These are phyloP conservation scores for Tardiomyces blankii DNA, from an alignment of 1,139 yeast genomes.

Conservation along the genomic window DNA sequence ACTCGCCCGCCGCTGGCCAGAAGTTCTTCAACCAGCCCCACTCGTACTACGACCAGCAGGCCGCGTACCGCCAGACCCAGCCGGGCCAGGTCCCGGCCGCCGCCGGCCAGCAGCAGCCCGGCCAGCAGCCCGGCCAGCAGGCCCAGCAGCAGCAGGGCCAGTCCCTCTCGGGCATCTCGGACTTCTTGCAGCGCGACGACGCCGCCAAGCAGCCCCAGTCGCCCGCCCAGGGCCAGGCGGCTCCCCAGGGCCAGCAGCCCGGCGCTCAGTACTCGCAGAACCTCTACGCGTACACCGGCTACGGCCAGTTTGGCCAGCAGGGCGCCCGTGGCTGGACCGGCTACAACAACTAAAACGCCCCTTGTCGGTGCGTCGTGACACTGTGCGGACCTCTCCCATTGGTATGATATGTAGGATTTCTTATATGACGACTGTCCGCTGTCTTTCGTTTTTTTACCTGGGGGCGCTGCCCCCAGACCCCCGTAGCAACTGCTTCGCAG, in stretches of 20 bases:
- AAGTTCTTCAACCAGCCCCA: conserved; percentile 13
- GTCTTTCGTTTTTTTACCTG: background rate
- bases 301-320: conserved; percentile 21
- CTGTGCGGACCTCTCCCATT: background rate
- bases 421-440: background rate
- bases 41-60: conserved; percentile 12
- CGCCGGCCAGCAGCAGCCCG: conserved; percentile 3
- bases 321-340: conserved; percentile 13
- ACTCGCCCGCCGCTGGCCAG: background rate
- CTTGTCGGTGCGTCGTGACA: background rate
- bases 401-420: background rate
- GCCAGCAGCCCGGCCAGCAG: conserved; percentile 6
- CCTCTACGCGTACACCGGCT: conserved; percentile 21
- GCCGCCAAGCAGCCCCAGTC: conserved; percentile 16
- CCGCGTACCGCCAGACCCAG: conserved; percentile 11
- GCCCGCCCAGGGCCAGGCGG: conserved; percentile 10
- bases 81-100: conserved; percentile 3
- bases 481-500: too few species aligned
- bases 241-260: conserved; percentile 12
- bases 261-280: conserved; percentile 19
- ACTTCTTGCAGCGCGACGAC: conserved; percentile 25
- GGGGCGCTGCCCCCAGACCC: too few species aligned
- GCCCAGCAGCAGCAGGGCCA: conserved; percentile 10
- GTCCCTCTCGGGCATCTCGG: conserved; percentile 21
- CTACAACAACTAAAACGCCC: conserved; percentile 9